Conservation (phyloP, 768 basidiomycete genomes). For the Leccinum arenicola region DNA sequence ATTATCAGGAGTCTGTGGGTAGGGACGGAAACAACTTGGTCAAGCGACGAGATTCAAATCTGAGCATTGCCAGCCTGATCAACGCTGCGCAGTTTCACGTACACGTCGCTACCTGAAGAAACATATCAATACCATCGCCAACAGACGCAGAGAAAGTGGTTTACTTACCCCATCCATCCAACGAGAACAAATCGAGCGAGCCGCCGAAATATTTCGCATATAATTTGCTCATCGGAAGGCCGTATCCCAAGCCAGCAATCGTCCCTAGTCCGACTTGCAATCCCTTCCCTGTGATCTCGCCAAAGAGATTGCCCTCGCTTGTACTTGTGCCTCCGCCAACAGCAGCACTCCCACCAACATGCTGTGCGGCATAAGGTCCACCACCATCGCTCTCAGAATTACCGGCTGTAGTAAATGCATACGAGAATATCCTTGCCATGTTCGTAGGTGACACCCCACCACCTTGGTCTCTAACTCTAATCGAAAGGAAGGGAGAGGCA, state of each 20-base stretch:
- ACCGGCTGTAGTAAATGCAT: conserved; percentile 87
- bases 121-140: neutral
- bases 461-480: conserved; percentile 82
- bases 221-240: conserved; percentile 75
- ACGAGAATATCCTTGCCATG: conserved; percentile 82
- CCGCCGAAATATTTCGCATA: conserved; percentile 88
- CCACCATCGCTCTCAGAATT: conserved; percentile 46
- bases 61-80: conserved; percentile 52
- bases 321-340: conserved; percentile 42
- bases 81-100: conserved; percentile 52
- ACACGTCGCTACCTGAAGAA: conserved; percentile 47
- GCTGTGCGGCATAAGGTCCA: conserved; percentile 77
- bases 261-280: conserved; percentile 83
- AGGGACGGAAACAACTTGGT: neutral
- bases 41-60: conserved; percentile 30
- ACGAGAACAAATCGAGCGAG: conserved; percentile 72
- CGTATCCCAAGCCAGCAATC: conserved; percentile 87
- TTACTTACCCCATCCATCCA: conserved; percentile 79
- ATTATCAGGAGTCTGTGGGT: neutral
- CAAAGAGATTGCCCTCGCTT: conserved; percentile 59
- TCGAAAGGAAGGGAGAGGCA: conserved; percentile 55
- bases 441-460: conserved; percentile 77
- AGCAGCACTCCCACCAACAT: conserved; percentile 69
- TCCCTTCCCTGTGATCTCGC: conserved; percentile 75
- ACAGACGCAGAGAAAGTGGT: neutral